Base-by-base conservation (phyloP, 768 basidiomycete genomes). In the Pluteus cervinus region DNA sequence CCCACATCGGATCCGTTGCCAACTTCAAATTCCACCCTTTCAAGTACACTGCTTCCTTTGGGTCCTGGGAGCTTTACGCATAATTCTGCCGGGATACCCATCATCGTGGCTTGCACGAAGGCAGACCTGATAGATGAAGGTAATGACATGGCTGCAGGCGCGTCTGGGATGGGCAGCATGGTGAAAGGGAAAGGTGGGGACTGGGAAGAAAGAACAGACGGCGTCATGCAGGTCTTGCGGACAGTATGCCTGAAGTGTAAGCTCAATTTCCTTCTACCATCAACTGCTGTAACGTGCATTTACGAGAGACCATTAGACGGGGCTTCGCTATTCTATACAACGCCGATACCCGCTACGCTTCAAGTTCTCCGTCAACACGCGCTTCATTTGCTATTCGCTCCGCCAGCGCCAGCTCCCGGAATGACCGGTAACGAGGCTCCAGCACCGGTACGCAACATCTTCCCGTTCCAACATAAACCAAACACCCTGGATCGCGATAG, bases 191-290 rank as follows among this genome's bases (percentile, higher is more conserved):
- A 90, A 55, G 88, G 89, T 2, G 84, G 79, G 7, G 86, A 88
- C 50, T 90, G 87, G 87, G 96, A 99, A 58, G 96, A 99, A 58
- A 70, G 84, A 50, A 93, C 91, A 28, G 96, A 99, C 53, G 85
- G 86, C 26, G 69, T 97, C 4, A 94, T 96, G 81, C 94, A 98
- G 52, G 79, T 88, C n/a, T 69, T 99, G 35, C 75, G 96, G 25
- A 87, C 90, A 1, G 77, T 98, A 37, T 94, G 90, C 54, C 61
- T 97, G 36, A 88, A 89, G 61, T 96, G 94, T 93, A 14, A 26
- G 25, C 29, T 6, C 17, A n/a, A 23, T 3, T 16, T 20, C 8
- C 36, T 4, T 9, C 26, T 17, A 22, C 14, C 21, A 22, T 21
- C 6, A 20, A 31, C 20, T 15, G 11, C 34, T 36, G 11, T 33